These are phyloP conservation scores for Nowakowskiella sp. DNA, from an alignment of 192 early-diverging fungal species.

Conservation along the genomic window DNA sequence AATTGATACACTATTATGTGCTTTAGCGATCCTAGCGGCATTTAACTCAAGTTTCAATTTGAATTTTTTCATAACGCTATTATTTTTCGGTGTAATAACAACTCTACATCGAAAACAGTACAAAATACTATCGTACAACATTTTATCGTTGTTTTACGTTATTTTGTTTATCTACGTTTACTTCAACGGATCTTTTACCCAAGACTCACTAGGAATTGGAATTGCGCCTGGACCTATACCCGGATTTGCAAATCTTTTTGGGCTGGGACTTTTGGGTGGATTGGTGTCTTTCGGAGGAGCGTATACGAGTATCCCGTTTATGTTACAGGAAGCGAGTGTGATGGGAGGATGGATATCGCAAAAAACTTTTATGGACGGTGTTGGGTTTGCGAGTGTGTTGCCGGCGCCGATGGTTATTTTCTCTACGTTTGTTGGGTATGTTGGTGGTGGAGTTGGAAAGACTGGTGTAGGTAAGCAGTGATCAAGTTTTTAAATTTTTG, in stretches of 20 bases:
- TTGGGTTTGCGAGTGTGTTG: constrained; percentile 41
- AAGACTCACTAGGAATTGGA: constrained; percentile 32
- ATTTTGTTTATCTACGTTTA: constrained; percentile 34
- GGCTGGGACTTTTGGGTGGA: constrained; percentile 37
- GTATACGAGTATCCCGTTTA: constrained; percentile 47
- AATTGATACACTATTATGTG: constrained; percentile 27
- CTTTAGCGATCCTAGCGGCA: constrained; percentile 23
- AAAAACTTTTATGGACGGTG: constrained; percentile 39
- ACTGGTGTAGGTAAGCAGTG: constrained; percentile 9
- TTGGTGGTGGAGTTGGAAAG: constrained; percentile 18
- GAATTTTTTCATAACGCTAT: constrained; percentile 48
- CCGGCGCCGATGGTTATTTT: constrained; percentile 38
- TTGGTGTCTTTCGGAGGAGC: constrained; percentile 46
- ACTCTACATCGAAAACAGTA: constrained; percentile 18
- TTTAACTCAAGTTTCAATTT: constrained; percentile 36
- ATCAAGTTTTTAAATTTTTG: no score
- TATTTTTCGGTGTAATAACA: constrained; percentile 32
- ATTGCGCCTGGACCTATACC: constrained; percentile 23
- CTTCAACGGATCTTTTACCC: constrained; percentile 39
- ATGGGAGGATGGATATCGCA: constrained; percentile 41
- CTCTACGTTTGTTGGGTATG: constrained; percentile 30
- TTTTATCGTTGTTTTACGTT: constrained; percentile 17
- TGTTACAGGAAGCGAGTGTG: constrained; percentile 45
- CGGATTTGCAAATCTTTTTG: constrained; percentile 36
- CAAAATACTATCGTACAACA: constrained; percentile 17